Base-by-base conservation (phyloP, 345 rosid genomes). In the Pelargonium nanum region DNA sequence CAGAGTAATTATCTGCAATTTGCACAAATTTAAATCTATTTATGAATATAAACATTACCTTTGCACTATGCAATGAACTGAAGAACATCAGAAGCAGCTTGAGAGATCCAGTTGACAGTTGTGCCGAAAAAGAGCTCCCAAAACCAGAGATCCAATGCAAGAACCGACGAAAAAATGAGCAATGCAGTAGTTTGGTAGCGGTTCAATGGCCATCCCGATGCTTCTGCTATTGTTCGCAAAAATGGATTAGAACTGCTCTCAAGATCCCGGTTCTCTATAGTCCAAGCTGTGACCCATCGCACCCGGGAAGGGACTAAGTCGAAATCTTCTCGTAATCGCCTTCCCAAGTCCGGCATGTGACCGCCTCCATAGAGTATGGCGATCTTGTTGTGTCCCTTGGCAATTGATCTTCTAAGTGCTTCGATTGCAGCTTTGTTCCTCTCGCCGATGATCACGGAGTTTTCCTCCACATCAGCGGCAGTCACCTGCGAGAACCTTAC, bases 311-410 rank as follows among this genome's bases (percentile, higher is more conserved):
- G 97, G 60, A 80, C 64, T 24, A 93, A 79, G 60, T 84, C 84
- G 1, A 85, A 85, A 44, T 93, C 97, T 58, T 89, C 94, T 60
- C 80, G 61, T 44, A 89, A 65, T 21, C 90, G 78, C 76, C 96
- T 84, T 55, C 91, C 96, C 59, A 93, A 34, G 76, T 93, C 99
- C 0, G 95, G 97, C 96, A 93, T 89, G 87, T 93, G 99, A 55
- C 97, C 96, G n/a, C 96, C 96, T 0, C 99, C 99, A 2, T 87
- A 93, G 2, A 93, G 79, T 60, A 93, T 73, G 1, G 94, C 99
- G 17, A 89, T 82, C 73, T 66, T 80, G 4, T 81, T 84, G 75
- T 83, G 82, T 25, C 99, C 96, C 9, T 76, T 83, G 1, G 85
- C 77, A 0, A 87, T 74, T 17, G 88, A 85, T 76, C 76, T 79